Conservation (phyloP, 108 stramenopile genomes). For the Cyclotella kingstonii region DNA sequence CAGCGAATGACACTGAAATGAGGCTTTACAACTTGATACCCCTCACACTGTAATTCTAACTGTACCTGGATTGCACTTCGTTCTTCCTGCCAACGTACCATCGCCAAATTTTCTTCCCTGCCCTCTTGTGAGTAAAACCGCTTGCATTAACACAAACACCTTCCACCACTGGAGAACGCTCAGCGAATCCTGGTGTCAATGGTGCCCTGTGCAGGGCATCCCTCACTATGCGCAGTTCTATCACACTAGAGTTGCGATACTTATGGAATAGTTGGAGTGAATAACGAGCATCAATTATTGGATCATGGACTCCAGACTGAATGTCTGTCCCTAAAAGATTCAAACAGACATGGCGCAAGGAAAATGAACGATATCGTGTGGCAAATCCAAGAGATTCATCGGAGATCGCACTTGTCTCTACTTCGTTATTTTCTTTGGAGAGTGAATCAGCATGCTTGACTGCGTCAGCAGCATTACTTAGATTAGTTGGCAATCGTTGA, state of each 20-base stretch:
- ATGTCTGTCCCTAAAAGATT: slow-evolving; percentile 44
- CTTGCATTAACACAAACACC: slow-evolving; percentile 44
- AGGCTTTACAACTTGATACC: too few relatives aligned
- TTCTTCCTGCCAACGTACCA: slow-evolving; percentile 37
- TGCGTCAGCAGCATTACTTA: slow-evolving; percentile 18
- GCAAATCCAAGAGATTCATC: slow-evolving; percentile 38
- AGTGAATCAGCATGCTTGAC: slow-evolving; percentile 17
- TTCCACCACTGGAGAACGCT: slow-evolving; percentile 40
- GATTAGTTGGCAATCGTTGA: slow-evolving; percentile 26
- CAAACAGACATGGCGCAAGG: slow-evolving; percentile 45
- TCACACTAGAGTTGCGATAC: slow-evolving; percentile 43
- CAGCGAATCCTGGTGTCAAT: slow-evolving; percentile 27
- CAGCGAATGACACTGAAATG: too few relatives aligned
- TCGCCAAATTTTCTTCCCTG: slow-evolving; percentile 48
- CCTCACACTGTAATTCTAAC: too few relatives aligned
- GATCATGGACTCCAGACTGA: slow-evolving; percentile 80
- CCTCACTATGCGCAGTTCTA: slow-evolving; percentile 40
- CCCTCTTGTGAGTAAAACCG: slow-evolving; percentile 33
- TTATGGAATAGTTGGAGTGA: slow-evolving; percentile 46
- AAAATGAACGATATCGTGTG: slow-evolving; percentile 40
- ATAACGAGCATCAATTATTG: slow-evolving; percentile 49
- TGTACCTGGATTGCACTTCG: too few relatives aligned
- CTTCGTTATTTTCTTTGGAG: background rate
- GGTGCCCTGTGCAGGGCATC: slow-evolving; percentile 48
- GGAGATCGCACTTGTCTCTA: slow-evolving; percentile 7